Conservation (phyloP, 345 rosid genomes). For the Raphanus sativus region DNA sequence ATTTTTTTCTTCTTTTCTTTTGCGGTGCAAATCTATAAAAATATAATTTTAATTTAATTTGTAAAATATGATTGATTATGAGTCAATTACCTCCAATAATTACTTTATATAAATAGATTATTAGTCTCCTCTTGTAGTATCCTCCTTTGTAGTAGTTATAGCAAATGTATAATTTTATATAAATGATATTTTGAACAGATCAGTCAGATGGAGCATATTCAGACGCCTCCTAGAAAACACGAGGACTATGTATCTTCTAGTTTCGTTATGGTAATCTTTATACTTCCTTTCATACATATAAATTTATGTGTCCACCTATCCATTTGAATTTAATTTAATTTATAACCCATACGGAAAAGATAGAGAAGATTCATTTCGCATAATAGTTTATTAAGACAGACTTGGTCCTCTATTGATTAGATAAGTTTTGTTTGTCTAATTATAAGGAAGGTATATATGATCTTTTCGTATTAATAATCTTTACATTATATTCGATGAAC, state of each 20-base stretch:
- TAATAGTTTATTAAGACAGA: not conserved
- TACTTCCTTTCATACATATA: conserved; percentile 19
- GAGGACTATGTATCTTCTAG: conserved; percentile 40
- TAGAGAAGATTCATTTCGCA: conserved; percentile 12
- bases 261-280: conserved; percentile 35
- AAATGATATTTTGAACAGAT: conserved; percentile 44
- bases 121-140: not conserved
- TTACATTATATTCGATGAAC: not conserved
- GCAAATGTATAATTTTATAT: conserved; percentile 23
- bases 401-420: conserved; percentile 16
- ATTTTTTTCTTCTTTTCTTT: not conserved
- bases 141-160: not conserved
- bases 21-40: not conserved
- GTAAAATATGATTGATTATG: not conserved
- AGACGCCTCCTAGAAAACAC: conserved; percentile 44
- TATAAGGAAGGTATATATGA: conserved; percentile 4
- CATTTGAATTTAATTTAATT: conserved; percentile 12
- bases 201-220: conserved; percentile 47
- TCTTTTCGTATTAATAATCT: not conserved
- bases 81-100: not conserved
- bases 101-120: not conserved
- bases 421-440: not conserved
- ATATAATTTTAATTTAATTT: not conserved
- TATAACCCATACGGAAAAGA: conserved; percentile 2
- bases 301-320: not conserved